Base-by-base conservation (phyloP, 495 filamentous ascomycete genomes). In the Amphirosellinia nigrospora region DNA sequence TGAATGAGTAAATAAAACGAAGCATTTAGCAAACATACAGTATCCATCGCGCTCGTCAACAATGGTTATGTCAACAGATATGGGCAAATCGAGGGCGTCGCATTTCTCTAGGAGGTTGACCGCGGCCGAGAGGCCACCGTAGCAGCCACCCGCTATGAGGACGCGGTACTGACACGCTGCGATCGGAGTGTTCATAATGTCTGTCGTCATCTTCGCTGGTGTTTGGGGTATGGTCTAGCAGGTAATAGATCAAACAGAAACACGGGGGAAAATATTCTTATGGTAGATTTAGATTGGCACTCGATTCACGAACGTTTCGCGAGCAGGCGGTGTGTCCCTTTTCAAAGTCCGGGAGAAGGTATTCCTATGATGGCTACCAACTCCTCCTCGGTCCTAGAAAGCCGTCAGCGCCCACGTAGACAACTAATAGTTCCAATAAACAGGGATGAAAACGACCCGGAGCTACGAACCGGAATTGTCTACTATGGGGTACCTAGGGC, bases 1-100 rank as follows among this genome's bases (percentile, higher is more conserved):
- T 34, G 39, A 53, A 34, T 21, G 62, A 53, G 50, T 32, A 34
- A 19, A 23, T 38, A 16, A 19, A n/a, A 36, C 0, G 23, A 9
- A 50, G 11, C 28, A n/a, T 19, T 41, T 32, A 38, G 62, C n/a
- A 50, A 34, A 72, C 79, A 78, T 73, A 92, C 89, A 92, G 76
- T 86, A 91, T 32, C 91, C 91, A 82, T 93, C 91, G 28, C 88
- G 81, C 68, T 91, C 88, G 72, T 93, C 90, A 6, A 92, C 86
- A 10, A 93, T 82, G 11, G 89, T 92, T 56, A 92, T 88, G 45
- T 91, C 81, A 23, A 92, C 72, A 0, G 85, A 81, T 41, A 89
- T 82, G 19, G 78, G 78, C 63, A 59, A 45, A 50, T 74, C 76
- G 28, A 74, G 77, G 39, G 70, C 79, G 73, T 81, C 77, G 69